Conservation (phyloP, 768 basidiomycete species). For the Mycena rosella region DNA sequence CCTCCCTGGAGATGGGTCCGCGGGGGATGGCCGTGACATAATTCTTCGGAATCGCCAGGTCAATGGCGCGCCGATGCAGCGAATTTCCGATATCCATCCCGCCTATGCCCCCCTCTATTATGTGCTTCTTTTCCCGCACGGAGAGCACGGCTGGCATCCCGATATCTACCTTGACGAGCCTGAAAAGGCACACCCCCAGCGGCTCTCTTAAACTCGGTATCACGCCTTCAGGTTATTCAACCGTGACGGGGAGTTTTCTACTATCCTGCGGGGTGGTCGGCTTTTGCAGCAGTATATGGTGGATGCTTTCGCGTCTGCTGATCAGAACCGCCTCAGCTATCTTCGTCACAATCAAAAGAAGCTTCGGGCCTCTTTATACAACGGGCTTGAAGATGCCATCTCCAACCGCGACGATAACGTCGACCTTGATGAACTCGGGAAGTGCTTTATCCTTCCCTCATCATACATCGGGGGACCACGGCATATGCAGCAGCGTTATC, state of each 20-base stretch:
- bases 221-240: not conserved
- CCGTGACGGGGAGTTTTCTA: slow-evolving; percentile 36
- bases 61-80: slow-evolving; percentile 31
- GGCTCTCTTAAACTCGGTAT: slow-evolving; percentile 3
- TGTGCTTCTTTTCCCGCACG: slow-evolving; percentile 51
- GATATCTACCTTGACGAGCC: slow-evolving; percentile 26
- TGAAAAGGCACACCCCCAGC: slow-evolving; percentile 4
- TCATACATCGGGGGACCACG: slow-evolving; percentile 37
- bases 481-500: slow-evolving; percentile 50
- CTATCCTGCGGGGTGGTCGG: slow-evolving; percentile 49
- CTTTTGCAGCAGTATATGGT: slow-evolving; percentile 56
- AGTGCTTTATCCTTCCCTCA: slow-evolving; percentile 41
- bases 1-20: slow-evolving; percentile 45
- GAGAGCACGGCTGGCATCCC: slow-evolving; percentile 49
- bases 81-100: slow-evolving; percentile 46
- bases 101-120: slow-evolving; percentile 50
- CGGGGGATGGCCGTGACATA: slow-evolving; percentile 41
- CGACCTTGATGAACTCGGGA: slow-evolving; percentile 41
- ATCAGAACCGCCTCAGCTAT: slow-evolving; percentile 48
- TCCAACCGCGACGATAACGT: slow-evolving; percentile 28
- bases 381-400: slow-evolving; percentile 45
- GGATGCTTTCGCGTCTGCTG: slow-evolving; percentile 52
- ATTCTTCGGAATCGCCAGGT: slow-evolving; percentile 34
- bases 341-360: slow-evolving; percentile 44
- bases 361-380: slow-evolving; percentile 49